Evolutionary conservation across 2,329 filamentous ascomycete genomes (phyloP), one percentile per base, ranked within the genome.

Genomic region (Daldinia sp.): DNA sequence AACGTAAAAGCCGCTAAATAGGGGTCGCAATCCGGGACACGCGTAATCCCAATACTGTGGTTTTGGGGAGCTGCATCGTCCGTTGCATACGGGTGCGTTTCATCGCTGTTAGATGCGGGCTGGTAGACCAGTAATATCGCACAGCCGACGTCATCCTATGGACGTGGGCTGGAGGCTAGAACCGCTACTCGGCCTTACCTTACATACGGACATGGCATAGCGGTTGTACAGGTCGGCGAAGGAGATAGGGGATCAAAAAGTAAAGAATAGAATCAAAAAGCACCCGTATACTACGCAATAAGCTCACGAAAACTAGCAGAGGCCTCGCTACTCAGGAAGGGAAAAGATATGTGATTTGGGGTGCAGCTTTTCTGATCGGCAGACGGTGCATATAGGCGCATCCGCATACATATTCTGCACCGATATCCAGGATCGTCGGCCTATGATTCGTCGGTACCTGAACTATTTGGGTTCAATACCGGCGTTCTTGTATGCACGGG

Each of bases 211-310:
- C n/a, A 48, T 17, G 23, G 11, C 4, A 32, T 9, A 19, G 25
- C 15, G 30, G 57, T 67, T 27, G 54, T 23, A 64, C 58, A 59
- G 39, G 54, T 67, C 64, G 61, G 30, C 57, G 57, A 64, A 43
- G 6, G 29, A 11, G 30, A 54, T 32, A 25, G 29, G 6, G 30
- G 21, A 34, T n/a, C 6, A n/a, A 50, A 50, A 10, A 17, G 47
- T 13, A 34, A 23, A 30, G 25, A 25, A 17, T 13, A 8, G 19
- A 50, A 52, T 30, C 15, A 45, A 61, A 58, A 58, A 53, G 54
- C 50, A 62, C 35, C 25, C 45, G 35, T 55, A 15, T 29, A 23
- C n/a, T 32, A 50, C n/a, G 43, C 29, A 56, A 32, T 45, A 49
- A 35, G 34, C 32, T 19, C 41, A 56, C 27, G 52, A 48, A 21